Percentiles rank a stretch among this genome's conserved stretches.
Conservation (phyloP, 2,329 filamentous ascomycete species). For the Alternaria atra region DNA sequence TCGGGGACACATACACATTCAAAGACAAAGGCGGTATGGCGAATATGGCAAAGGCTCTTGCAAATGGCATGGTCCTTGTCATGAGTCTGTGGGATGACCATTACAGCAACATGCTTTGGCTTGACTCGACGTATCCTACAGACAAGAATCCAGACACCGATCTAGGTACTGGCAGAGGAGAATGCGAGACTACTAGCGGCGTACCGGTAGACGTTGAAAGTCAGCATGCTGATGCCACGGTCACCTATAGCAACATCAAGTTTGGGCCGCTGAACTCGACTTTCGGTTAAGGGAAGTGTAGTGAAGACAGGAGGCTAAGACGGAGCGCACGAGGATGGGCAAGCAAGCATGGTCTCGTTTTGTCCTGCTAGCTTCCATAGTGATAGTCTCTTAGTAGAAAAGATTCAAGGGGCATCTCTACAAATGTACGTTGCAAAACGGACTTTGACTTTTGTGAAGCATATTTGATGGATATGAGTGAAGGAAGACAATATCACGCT, state of each 20-base stretch:
- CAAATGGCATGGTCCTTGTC: constrained; percentile 69
- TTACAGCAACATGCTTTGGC: constrained; percentile 75
- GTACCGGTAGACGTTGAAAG: constrained; percentile 42
- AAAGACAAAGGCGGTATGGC: constrained; percentile 64
- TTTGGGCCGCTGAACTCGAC: constrained; percentile 44
- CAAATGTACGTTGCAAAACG: background rate
- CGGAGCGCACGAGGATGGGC: background rate
- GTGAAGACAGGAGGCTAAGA: background rate
- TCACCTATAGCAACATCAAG: constrained; percentile 42
- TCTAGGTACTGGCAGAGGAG: constrained; percentile 45
- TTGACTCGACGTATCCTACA: constrained; percentile 71
- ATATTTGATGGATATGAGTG: background rate
- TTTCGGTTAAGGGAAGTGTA: constrained; percentile 21
- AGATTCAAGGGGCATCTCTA: background rate
- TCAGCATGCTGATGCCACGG: constrained; percentile 30
- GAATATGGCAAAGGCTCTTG: constrained; percentile 64
- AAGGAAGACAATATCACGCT: background rate
- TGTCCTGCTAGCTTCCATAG: background rate
- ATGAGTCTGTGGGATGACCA: constrained; percentile 72
- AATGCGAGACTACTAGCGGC: constrained; percentile 36
- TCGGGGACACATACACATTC: constrained; percentile 58
- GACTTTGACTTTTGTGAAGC: background rate
- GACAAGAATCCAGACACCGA: constrained; percentile 35
- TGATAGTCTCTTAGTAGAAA: background rate
- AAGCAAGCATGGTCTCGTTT: background rate